These are phyloP conservation scores for Rhizoclosmatium sp. DNA, from an alignment of 192 early-diverging fungal genomes.

Conservation along the genomic window DNA sequence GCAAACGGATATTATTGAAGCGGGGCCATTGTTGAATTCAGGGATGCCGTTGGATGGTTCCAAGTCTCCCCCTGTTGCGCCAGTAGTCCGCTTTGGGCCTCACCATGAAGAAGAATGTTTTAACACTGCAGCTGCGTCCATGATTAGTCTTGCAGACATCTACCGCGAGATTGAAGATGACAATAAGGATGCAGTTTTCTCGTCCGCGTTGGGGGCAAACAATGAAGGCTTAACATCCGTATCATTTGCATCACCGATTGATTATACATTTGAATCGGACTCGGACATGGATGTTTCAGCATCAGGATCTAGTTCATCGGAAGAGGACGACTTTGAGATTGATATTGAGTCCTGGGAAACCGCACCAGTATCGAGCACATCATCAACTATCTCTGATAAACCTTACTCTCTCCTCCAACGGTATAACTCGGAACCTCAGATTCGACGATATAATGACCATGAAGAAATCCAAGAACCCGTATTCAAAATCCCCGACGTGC, in stretches of 20 bases:
- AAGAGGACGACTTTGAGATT: slow-evolving; percentile 8
- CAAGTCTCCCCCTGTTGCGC: slow-evolving; percentile 25
- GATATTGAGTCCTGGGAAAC: slow-evolving; percentile 23
- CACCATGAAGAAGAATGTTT: slow-evolving; percentile 15
- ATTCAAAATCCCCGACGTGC: slow-evolving; percentile 10
- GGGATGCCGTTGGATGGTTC: slow-evolving; percentile 2
- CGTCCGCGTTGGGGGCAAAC: neutral
- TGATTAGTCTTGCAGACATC: slow-evolving; percentile 37
- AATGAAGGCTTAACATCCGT: neutral
- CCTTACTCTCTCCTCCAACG: neutral
- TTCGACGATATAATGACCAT: neutral
- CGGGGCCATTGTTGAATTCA: slow-evolving; percentile 29
- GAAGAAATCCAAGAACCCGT: neutral
- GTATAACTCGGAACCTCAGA: neutral
- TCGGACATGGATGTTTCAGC: slow-evolving; percentile 15
- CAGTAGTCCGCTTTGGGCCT: slow-evolving; percentile 29
- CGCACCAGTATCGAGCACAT: neutral
- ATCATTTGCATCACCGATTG: neutral
- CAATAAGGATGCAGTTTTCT: neutral
- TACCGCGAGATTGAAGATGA: slow-evolving; percentile 29
- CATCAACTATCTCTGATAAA: neutral
- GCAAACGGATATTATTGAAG: slow-evolving; percentile 10
- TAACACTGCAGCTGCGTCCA: neutral
- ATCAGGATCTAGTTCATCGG: neutral
- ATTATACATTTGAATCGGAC: slow-evolving; percentile 12